Base-by-base conservation (phyloP, 1,284 basidiomycete species). In the Fomes fomentarius region DNA sequence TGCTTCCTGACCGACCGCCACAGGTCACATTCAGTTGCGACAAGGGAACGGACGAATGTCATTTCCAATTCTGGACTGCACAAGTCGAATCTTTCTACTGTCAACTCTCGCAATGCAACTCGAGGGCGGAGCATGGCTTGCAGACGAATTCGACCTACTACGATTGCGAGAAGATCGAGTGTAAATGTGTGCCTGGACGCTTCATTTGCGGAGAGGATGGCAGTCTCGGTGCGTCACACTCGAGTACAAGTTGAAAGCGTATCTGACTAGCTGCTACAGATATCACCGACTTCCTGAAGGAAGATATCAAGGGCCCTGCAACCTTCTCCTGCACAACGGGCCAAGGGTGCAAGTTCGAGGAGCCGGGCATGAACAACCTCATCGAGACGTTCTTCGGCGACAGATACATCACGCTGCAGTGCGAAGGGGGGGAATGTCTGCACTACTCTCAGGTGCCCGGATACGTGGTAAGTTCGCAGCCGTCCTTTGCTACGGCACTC, bases 61-160 rank as follows among this genome's bases (percentile, higher is more conserved):
- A 86, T 37, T 98, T 98, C 79, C 94, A 98, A 72, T 99, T 99
- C 77, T 99, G 96, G 96, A 94, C 95, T 7, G 94, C 91, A 8
- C 81, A 89, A 62, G 82, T 93, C 52, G 96, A 99, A 69, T 96
- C 93, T 0, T 98, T 99, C 74, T 98, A 98, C 73, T 99, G 96
- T 73, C 84, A 85, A 12, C 79, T 99, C 38, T 80, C 89, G 37
- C 63, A 75, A 5, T 96, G 93, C 68, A 67, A 66, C 4, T 85
- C 85, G 3, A 71, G 72, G n/a, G 66, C 68, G 2, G 69, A 76
- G 37, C 66, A 75, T 1, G 85, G 80, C 2, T 87, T 88, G 64
- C 84, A 89, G 54, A 74, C 74, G 33, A 96, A 96, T 67, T 77
- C 77, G 22, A 96, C 92, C 0, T 70, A 75, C 21, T 96, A 96